Base-by-base conservation (phyloP, 2,329 filamentous ascomycete species). In the Hypoxylon sp. region DNA sequence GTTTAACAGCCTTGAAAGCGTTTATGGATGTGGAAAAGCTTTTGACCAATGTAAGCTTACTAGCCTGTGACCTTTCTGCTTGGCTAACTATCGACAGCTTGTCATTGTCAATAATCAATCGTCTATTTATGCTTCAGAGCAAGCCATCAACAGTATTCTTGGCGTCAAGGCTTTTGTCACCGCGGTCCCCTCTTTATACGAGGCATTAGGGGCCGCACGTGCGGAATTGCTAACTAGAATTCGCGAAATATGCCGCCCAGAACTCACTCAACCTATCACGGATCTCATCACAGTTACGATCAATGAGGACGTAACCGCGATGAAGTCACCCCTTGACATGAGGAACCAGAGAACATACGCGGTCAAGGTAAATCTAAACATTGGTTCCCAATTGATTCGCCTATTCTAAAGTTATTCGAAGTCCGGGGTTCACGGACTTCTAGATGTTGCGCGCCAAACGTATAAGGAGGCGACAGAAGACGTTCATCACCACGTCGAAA, bases 261-360 rank as follows among this genome's bases (percentile, higher is more conserved):
- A 81, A 11, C 81, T 84, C 11, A 80, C 88, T 4, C 73, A 75
- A 12, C 76, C 78, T 1, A 79, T 93, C 2, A 75, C 86, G 32
- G 73, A 79, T 2, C 71, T 88, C 1, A 91, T 99, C 41, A 74
- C 81, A 32, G 73, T 77, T 9, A 83, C 83, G 0, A 86, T 99
- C 60, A 94, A 97, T 57, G 81, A 89, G 6, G 89, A 96, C 66
- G 89, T 91, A 0, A 82, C 79, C 0, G 95, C 89, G 61, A 88
- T 90, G 51, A 89, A 81, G 35, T 84, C 87, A 15, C 88, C 94
- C 0, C 78, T 97, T 3, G 93, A 97, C 55, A 77, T 96, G 48
- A 83, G 92, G 9, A 96, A 97, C 55, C 93, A 97, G 67, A 80
- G 93, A 57, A 90, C 88, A 0, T 97, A 95, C 73, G 93, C 93